These are phyloP conservation scores for Fusarium sp. DNA, from an alignment of 2,329 filamentous ascomycete species.

Conservation along the genomic window DNA sequence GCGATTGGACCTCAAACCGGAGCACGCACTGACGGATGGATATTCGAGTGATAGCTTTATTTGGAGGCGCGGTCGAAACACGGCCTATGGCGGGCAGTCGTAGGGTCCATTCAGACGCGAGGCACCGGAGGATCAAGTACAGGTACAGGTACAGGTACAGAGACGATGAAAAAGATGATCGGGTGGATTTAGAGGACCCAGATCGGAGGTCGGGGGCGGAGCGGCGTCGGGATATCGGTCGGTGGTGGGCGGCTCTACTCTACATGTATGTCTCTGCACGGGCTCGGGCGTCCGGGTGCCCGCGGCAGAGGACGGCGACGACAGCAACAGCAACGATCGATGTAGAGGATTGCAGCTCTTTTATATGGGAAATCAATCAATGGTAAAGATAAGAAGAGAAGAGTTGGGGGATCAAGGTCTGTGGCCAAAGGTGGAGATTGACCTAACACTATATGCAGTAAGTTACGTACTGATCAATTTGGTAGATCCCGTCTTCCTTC, in stretches of 20 bases:
- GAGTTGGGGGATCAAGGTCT: constrained; percentile 36
- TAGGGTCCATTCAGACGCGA: constrained; percentile 48
- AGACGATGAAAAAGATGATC: constrained; percentile 17
- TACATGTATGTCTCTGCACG: constrained; percentile 39
- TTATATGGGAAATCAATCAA: constrained; percentile 14
- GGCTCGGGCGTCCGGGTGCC: constrained; percentile 50
- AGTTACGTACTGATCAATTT: constrained; percentile 22
- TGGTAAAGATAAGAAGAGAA: constrained; percentile 16
- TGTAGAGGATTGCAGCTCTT: constrained; percentile 7
- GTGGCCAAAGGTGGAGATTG: constrained; percentile 33
- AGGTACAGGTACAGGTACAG: constrained; percentile 29
- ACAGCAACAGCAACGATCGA: constrained; percentile 30
- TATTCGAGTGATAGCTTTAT: constrained; percentile 30
- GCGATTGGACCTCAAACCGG: constrained; percentile 42
- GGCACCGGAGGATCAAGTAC: constrained; percentile 34
- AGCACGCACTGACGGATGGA: constrained; percentile 7
- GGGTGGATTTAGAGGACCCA: constrained; percentile 33
- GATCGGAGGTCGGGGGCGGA: constrained; percentile 42
- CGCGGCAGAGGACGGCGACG: constrained; percentile 45
- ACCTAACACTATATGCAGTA: constrained; percentile 15
- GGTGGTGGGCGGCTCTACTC: constrained; percentile 37
- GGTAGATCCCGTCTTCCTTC: constrained; percentile 21
- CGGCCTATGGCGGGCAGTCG: constrained; percentile 45
- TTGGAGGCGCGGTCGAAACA: constrained; percentile 48
- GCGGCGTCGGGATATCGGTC: constrained; percentile 38